Percentiles rank a stretch among this genome's conserved stretches.
Conservation (phyloP, 257 asterid species). For the Ilex aquifolium region DNA sequence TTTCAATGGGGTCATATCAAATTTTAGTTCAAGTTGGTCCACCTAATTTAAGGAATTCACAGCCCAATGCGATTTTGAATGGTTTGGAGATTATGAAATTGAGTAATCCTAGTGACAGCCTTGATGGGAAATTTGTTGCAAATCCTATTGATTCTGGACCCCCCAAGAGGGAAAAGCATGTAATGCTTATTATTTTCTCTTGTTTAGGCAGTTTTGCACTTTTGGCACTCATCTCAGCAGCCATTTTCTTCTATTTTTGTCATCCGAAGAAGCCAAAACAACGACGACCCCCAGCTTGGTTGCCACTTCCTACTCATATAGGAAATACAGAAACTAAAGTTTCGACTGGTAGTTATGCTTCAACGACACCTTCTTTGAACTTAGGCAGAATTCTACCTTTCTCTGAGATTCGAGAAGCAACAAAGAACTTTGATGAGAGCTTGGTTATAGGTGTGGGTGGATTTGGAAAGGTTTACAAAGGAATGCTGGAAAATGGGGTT, state of each 20-base stretch:
- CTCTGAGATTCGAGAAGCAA: constrained; percentile 27
- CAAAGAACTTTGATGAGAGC: constrained; percentile 24
- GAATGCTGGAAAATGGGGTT: constrained; percentile 22
- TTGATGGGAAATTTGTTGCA: constrained; percentile 3
- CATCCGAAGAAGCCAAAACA: constrained; percentile 17
- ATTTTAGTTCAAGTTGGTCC: constrained; percentile 27
- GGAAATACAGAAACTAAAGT: constrained; percentile 24
- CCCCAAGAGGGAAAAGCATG: no score
- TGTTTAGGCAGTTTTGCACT: constrained; percentile 12
- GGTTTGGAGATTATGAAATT: no score
- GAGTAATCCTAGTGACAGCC: background rate
- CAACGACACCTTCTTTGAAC: constrained; percentile 18
- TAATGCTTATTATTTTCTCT: background rate
- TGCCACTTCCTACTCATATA: constrained; percentile 9
- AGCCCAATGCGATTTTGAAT: constrained; percentile 5
- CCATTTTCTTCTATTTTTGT: constrained; percentile 8
- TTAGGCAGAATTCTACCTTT: constrained; percentile 17
- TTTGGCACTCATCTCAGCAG: constrained; percentile 10
- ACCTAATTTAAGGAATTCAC: constrained; percentile 9
- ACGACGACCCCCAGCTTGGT: constrained; percentile 9
- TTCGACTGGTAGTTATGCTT: constrained; percentile 23
- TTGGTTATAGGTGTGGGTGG: constrained; percentile 32
- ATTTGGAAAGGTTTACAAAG: constrained; percentile 28
- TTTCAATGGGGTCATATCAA: constrained; percentile 10
- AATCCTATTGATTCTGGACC: background rate